phyloP scores from a whole-genome alignment of 148 eudicot species.

The Vaccinium darrowii region DNA sequence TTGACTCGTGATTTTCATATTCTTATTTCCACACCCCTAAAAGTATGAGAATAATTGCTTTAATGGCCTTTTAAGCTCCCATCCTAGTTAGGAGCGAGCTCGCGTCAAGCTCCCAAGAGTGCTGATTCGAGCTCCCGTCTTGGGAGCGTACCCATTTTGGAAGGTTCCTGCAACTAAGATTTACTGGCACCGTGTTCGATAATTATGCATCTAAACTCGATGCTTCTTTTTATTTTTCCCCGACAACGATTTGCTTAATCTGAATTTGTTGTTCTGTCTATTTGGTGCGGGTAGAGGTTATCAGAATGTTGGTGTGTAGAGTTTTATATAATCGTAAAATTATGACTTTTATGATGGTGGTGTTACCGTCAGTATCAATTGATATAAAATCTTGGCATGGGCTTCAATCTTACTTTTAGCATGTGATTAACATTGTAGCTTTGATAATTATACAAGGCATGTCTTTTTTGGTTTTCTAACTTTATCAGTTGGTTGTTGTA shows the following conservation, averaged over 20 bases:
- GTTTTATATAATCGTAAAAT: too few species aligned
- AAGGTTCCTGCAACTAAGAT: too few species aligned
- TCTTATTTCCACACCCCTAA: too few species aligned
- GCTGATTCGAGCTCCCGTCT: too few species aligned
- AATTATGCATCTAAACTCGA: background rate
- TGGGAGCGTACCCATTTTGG: too few species aligned
- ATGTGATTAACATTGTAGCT: background rate
- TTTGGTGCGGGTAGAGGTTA: background rate
- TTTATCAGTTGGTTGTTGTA: constrained; percentile 25
- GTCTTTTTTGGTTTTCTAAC: constrained; percentile 21
- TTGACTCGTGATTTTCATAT: too few species aligned
- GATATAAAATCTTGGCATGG: background rate
- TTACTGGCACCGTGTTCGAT: background rate
- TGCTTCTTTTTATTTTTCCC: background rate
- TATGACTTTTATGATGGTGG: background rate
- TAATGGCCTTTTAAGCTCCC: too few species aligned
- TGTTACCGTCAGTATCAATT: background rate
- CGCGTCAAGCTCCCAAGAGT: too few species aligned
- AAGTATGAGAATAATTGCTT: too few species aligned
- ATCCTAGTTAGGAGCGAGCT: too few species aligned
- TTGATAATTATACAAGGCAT: background rate
- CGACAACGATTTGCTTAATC: background rate
- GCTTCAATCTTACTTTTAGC: background rate
- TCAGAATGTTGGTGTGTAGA: background rate
- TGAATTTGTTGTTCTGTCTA: background rate